Base-by-base conservation (phyloP, 2,329 filamentous ascomycete species). In the Plenodomus tracheiphilus region DNA sequence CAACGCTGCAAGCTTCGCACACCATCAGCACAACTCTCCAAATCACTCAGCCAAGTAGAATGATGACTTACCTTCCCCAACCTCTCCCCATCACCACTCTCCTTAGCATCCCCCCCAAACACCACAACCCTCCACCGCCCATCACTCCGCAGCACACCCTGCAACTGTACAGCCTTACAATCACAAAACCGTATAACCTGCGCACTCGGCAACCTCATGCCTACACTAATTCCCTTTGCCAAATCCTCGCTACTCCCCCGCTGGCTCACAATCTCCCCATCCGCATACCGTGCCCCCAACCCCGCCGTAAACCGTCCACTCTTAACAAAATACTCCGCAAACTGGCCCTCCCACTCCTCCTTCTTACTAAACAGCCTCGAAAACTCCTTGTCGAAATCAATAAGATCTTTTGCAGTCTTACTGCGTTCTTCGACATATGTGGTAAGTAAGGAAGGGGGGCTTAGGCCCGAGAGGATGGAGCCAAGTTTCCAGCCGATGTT, bases 381-480 rank as follows among this genome's bases (percentile, higher is more conserved):
- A 1, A 65, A 81, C 42, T 76, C 73, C 1, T 79, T 76, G 56
- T 86, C 84, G 49, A 86, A 86, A 3, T 81, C 77, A 49, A 86
- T 85, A 11, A 87, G 71, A 45, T 85, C 81, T 0, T 58, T 62
- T 0, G 71, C 71, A 1, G 66, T 69, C 34, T 70, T 71, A 0
- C 52, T 43, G 74, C 85, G 78, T 68, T 88, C 85, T 18, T 77
- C 67, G 52, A 85, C 81, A 63, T 88, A 88, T 43, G 81, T 86
- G 41, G 80, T 71, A 0, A 88, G 75, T 4, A 88, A 68, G 1
- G 70, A 69, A 0, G 77, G 76, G 48, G 80, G 80, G 0, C 81
- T 80, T 13, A 85, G 72, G 7, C 82, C 82, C 3, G 49, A 54
- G 0, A 72, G 51, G 0, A 70, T 58, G 2, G 53, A 55, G 0